Evolutionary conservation across 202 grass and related monocot genomes (phyloP), one percentile per base, ranked within the genome.

Genomic region (Dendrocalamus latiflorus): DNA sequence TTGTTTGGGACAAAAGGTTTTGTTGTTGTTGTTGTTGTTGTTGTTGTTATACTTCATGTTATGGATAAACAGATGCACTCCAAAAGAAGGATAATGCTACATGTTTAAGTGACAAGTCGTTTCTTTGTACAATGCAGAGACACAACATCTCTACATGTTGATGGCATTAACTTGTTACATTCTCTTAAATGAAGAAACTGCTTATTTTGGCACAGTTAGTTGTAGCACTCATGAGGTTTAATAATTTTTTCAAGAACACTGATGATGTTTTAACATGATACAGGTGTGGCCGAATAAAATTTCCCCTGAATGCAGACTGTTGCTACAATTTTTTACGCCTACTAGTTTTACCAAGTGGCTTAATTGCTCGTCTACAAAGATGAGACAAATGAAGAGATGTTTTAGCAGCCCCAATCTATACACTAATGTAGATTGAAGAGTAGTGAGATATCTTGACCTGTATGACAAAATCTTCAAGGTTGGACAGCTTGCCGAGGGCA

Each of bases 401-500:
- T 64, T 41, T 74, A 56, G 26, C 37, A 67, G 56, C 2, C 43
- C 8, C 44, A 12, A 51, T 42, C 15, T 76, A 24, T 59, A 74
- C 15, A 68, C 4, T 22, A 4, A 2, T 53, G 9, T 58, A 59
- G 18, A 54, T 48, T 68, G 17, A 55, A 71, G 84, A 71, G 84
- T 44, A 28, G 30, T 58, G 50, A 78, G 15, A 20, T 76, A 34
- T 49, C 16, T 47, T 34, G 51, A 99, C 96, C 96, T 99, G 93
- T 88, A 88, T 88, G 63, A 92, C 83, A 85, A 95, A 99, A 59
- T 83, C 83, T 90, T 99, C 93, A 50, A 95, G 90, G 83, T 87
- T 93, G 28, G 89, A 76, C 49, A 99, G 87, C 74, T 95, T 95
- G 85, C 83, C 83, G 2, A 99, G 76, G 53, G 96, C 96, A 75